Evolutionary conservation across 2,329 filamentous ascomycete species (phyloP), one percentile per base, ranked within the genome.

Genomic region (Aspergillus versicolor): DNA sequence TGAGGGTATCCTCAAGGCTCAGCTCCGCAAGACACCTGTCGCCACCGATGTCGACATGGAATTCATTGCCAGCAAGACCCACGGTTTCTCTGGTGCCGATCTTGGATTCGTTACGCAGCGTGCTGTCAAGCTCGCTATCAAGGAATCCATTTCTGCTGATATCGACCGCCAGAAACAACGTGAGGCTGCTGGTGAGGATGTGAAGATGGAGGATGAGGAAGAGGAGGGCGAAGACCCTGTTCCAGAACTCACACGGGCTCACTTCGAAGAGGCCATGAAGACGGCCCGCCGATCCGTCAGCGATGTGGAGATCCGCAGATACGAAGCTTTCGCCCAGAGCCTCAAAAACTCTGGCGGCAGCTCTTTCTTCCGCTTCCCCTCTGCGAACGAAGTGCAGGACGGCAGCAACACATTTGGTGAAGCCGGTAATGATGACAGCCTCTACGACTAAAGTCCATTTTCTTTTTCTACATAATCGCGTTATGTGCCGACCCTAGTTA

Each of bases 11-110:
- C 87, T 99, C 68, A 89, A 87, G 81, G 94, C 94, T 22, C 94
- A 99, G 82, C 90, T 99, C 63, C 91, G 95, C 81, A 99, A 99
- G 87, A 97, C 94, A 0, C 94, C 94, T 54, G 90, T 97, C 56
- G 85, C 94, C 32, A 73, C 80, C 21, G 94, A 99, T 70, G 88
- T 99, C 70, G 88, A 99, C 74, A 82, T 99, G 50, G 79, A 88
- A 60, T 97, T 87, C 83, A 97, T 99, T 73, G 93, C 94, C 54
- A 89, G 88, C 79, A 95, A 96, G 84, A 99, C 94, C 5, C 92
- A 99, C 80, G 94, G 94, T 62, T 99, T 97, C 86, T 97, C 94
- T 56, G 94, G 94, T 92, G 94, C 94, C 72, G 94, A 99, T 89
- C 85, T 99, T 75, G 94, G 94, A 62, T 99, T 97, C 82, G 92